A percentile compares a stretch with the other conserved stretches of the same genome.
Evolutionary conservation across 257 asterid genomes (phyloP).

Genomic region (Solanum pimpinellifolium): DNA sequence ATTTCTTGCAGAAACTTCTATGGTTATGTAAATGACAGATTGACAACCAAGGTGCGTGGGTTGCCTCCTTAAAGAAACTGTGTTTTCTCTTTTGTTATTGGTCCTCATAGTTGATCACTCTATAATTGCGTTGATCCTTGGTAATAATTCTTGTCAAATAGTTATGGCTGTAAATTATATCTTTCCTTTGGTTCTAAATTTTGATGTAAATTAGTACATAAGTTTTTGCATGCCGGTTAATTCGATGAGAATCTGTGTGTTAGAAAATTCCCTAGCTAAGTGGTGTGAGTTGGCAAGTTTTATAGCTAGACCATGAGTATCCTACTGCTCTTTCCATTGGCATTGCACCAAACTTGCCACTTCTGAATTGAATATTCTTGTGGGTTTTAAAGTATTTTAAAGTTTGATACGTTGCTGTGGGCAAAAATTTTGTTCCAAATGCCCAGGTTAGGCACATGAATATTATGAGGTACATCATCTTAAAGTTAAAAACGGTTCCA

Average conservation of each 20-base stretch:
- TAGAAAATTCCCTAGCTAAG: neutral
- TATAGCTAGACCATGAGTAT: neutral
- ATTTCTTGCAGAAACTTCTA: neutral
- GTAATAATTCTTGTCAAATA: neutral
- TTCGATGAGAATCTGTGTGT: neutral
- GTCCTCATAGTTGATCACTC: neutral
- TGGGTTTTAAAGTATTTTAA: constrained; percentile 16
- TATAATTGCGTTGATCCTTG: neutral
- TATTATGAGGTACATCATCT: neutral
- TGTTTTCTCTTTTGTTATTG: neutral
- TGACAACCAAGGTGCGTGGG: neutral
- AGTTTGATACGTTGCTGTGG: neutral
- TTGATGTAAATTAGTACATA: neutral
- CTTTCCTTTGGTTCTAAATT: neutral
- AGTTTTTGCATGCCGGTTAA: neutral
- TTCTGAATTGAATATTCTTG: constrained; percentile 1
- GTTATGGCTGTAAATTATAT: neutral
- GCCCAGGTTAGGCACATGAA: neutral
- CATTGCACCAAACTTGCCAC: constrained; percentile 36
- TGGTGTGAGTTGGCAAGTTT: neutral
- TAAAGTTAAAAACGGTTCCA: neutral
- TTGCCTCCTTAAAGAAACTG: neutral
- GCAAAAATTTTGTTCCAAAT: neutral
- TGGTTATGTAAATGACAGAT: neutral
- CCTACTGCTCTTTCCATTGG: constrained; percentile 45